A percentile compares a stretch with the other conserved stretches of the same genome.
Evolutionary conservation across 1,284 basidiomycete genomes (phyloP).

Genomic region (Heterobasidion parviporum): DNA sequence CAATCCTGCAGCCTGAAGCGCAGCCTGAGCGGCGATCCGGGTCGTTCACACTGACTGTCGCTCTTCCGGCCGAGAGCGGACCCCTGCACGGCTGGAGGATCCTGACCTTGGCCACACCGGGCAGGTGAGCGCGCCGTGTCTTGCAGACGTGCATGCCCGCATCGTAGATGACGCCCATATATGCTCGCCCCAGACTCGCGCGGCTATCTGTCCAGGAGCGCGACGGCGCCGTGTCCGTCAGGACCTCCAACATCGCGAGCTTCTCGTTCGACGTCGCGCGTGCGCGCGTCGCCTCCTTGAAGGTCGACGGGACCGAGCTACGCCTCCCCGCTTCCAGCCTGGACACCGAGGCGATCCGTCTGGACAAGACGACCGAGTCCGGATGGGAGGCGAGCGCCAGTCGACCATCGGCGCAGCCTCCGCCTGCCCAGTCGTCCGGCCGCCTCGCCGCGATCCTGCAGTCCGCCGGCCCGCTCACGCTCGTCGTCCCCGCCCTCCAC

Average conservation of each 20-base stretch:
- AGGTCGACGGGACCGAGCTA: constrained; percentile 10
- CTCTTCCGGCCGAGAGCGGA: constrained; percentile 56
- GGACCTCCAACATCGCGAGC: constrained; percentile 31
- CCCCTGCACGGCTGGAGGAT: constrained; percentile 61
- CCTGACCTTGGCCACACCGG: constrained; percentile 43
- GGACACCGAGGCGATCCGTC: neutral
- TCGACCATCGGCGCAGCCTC: too few species aligned
- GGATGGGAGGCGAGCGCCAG: constrained; percentile 8
- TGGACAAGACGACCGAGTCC: neutral
- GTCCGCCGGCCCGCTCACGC: constrained; percentile 38
- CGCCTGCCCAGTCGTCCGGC: constrained; percentile 24
- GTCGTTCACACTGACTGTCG: constrained; percentile 60
- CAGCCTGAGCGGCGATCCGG: constrained; percentile 2
- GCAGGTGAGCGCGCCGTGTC: constrained; percentile 36
- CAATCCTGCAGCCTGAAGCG: constrained; percentile 14
- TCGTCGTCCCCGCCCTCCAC: constrained; percentile 42
- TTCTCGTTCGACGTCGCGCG: constrained; percentile 23
- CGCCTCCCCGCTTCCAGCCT: constrained; percentile 1
- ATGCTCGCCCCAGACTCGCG: constrained; percentile 18
- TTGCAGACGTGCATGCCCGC: neutral
- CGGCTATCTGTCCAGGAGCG: constrained; percentile 19
- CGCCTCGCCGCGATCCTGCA: constrained; percentile 59
- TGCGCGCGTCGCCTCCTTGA: neutral
- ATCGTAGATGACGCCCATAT: too few species aligned
- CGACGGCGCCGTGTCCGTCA: constrained; percentile 18